A percentile compares a stretch with the other conserved stretches of the same genome.
Conservation (phyloP, 1,139 yeast genomes). For the Kurtzmaniella natalensis region DNA sequence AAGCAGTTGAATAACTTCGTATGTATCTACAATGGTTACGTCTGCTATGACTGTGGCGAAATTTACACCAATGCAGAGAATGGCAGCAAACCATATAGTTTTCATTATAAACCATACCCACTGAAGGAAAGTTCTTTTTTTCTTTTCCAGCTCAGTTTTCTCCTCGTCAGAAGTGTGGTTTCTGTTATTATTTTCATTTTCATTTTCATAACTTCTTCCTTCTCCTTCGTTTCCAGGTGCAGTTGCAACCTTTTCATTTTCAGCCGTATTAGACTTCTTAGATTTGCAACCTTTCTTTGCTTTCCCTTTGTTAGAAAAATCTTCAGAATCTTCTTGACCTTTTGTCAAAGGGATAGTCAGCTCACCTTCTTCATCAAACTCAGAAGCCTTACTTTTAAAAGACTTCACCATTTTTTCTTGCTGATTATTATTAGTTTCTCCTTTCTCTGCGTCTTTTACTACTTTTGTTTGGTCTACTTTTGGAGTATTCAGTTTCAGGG, state of each 20-base stretch:
- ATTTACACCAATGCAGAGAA: not conserved
- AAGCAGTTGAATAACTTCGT: slow-evolving; percentile 1
- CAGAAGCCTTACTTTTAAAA: too few relatives aligned
- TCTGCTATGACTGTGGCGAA: slow-evolving; percentile 1
- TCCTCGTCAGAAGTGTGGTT: not conserved
- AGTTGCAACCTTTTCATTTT: not conserved
- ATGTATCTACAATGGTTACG: not conserved
- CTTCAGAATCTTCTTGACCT: not conserved
- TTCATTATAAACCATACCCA: not conserved
- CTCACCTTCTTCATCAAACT: not conserved
- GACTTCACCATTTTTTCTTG: too few relatives aligned
- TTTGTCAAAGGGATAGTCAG: not conserved
- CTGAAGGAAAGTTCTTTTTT: not conserved
- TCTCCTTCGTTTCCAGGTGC: too few relatives aligned
- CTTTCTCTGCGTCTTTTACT: too few relatives aligned
- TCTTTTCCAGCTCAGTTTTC: not conserved
- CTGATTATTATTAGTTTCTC: too few relatives aligned
- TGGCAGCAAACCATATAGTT: slow-evolving; percentile 3
- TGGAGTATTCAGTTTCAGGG: too few relatives aligned
- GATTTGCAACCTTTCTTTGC: not conserved
- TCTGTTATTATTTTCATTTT: not conserved
- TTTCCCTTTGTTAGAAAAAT: not conserved
- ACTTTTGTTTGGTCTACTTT: too few relatives aligned
- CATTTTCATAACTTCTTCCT: not conserved
- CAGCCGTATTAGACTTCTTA: not conserved